Evolutionary conservation across 257 asterid genomes (phyloP).

Genomic region (Solanum arcanum): DNA sequence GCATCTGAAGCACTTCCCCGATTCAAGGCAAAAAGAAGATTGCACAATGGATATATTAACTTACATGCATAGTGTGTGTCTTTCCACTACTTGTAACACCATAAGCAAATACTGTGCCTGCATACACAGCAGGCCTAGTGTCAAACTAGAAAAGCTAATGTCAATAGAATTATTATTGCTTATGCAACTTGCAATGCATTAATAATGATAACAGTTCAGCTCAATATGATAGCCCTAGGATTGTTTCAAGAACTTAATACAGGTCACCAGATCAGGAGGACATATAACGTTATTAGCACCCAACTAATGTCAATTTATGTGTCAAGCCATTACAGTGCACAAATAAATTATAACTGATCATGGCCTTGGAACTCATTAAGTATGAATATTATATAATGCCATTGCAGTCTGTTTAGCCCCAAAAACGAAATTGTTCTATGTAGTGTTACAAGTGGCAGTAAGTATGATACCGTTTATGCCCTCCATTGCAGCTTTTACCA

Average conservation of each 20-base stretch:
- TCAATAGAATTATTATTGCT: neutral
- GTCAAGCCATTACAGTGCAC: neutral
- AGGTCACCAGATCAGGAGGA: neutral
- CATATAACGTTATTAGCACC: neutral
- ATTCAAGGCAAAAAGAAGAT: slow-evolving; percentile 1
- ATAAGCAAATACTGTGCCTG: slow-evolving; percentile 99
- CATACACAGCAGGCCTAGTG: slow-evolving; percentile 13
- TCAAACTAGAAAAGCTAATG: slow-evolving; percentile 5
- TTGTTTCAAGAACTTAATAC: neutral
- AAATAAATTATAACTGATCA: neutral
- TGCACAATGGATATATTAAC: slow-evolving; percentile 16
- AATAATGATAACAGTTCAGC: neutral
- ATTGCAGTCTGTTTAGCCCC: neutral
- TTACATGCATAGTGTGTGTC: slow-evolving; percentile 99
- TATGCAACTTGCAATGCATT: neutral
- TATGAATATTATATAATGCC: neutral
- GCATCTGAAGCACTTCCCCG: neutral
- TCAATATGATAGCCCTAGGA: neutral
- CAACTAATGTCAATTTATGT: neutral
- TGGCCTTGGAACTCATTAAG: neutral
- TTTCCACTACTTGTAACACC: slow-evolving; percentile 99
- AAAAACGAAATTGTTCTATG: neutral
- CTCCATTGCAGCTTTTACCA: slow-evolving; percentile 95
- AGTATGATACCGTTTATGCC: slow-evolving; percentile 75
- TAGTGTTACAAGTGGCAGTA: neutral